These are phyloP conservation scores for Westerdykella aurantiaca DNA, from an alignment of 2,329 filamentous ascomycete genomes.

Conservation along the genomic window DNA sequence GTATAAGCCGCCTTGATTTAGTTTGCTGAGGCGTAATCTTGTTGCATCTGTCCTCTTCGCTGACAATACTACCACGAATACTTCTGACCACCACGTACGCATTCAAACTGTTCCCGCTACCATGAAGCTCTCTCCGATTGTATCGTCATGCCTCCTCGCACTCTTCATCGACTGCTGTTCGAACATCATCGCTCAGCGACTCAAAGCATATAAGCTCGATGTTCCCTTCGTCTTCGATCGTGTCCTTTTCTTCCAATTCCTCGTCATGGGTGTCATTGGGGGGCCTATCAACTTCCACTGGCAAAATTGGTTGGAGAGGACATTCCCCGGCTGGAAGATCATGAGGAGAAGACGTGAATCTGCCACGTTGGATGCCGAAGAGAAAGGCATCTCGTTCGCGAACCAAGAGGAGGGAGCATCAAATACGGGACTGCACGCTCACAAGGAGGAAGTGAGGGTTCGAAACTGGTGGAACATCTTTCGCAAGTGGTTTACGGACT, in stretches of 20 bases:
- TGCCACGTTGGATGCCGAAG: constrained; percentile 17
- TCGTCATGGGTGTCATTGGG: constrained; percentile 61
- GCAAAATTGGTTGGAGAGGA: constrained; percentile 72
- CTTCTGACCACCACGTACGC: not conserved
- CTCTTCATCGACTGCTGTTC: constrained; percentile 34
- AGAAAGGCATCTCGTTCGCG: constrained; percentile 23
- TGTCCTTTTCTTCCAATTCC: constrained; percentile 35
- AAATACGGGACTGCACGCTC: constrained; percentile 12
- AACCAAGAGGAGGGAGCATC: constrained; percentile 17
- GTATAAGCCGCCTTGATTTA: too few species aligned
- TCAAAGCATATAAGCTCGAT: constrained; percentile 32
- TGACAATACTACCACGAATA: constrained; percentile 3
- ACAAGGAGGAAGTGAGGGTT: constrained; percentile 26
- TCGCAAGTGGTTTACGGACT: constrained; percentile 63
- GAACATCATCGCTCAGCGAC: constrained; percentile 34
- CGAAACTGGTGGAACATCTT: constrained; percentile 54
- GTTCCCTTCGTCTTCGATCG: constrained; percentile 35
- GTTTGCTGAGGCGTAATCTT: too few species aligned
- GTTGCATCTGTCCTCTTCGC: constrained; percentile 6
- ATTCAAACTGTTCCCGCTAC: too few species aligned
- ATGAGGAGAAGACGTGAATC: constrained; percentile 13
- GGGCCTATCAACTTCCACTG: constrained; percentile 80
- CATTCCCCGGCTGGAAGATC: constrained; percentile 57
- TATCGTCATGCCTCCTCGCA: constrained; percentile 30
- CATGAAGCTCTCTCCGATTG: constrained; percentile 30